These are phyloP conservation scores for Abrus precatorius DNA, from an alignment of 306 rosid genomes.

Conservation along the genomic window DNA sequence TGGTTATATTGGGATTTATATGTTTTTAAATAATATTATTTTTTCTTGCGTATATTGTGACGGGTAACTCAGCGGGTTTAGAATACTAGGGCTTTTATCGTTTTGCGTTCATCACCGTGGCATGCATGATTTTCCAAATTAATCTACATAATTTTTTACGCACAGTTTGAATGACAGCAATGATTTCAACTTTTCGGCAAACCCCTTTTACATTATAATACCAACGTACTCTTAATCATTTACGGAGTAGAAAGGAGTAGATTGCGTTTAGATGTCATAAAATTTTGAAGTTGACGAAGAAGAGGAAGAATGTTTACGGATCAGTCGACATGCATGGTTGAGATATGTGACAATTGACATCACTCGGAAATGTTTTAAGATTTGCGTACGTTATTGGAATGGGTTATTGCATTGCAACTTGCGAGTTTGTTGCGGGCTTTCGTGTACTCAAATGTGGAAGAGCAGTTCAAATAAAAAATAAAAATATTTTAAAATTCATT, in stretches of 20 bases:
- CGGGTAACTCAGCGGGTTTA: too few relatives aligned
- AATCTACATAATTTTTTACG: too few relatives aligned
- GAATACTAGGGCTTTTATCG: too few relatives aligned
- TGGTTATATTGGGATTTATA: too few relatives aligned
- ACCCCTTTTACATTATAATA: too few relatives aligned
- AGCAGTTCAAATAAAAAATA: neutral
- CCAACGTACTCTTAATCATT: neutral
- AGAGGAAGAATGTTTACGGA: neutral
- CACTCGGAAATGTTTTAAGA: neutral
- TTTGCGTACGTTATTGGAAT: neutral
- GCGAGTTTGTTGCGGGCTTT: neutral
- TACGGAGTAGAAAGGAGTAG: neutral
- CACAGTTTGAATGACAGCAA: too few relatives aligned
- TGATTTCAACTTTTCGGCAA: too few relatives aligned
- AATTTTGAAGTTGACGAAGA: neutral
- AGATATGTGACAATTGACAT: neutral
- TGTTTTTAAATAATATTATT: too few relatives aligned
- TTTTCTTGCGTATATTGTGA: too few relatives aligned
- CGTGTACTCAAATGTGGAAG: slow-evolving; percentile 10
- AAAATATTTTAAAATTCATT: neutral
- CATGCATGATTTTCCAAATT: too few relatives aligned
- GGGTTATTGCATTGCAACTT: slow-evolving; percentile 25
- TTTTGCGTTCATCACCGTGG: too few relatives aligned
- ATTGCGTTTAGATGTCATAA: neutral
- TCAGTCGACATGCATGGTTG: neutral